A percentile compares a stretch with the other conserved stretches of the same genome.
Conservation (phyloP, 129 eudicot genomes). For the Flaveria sonorensis region DNA sequence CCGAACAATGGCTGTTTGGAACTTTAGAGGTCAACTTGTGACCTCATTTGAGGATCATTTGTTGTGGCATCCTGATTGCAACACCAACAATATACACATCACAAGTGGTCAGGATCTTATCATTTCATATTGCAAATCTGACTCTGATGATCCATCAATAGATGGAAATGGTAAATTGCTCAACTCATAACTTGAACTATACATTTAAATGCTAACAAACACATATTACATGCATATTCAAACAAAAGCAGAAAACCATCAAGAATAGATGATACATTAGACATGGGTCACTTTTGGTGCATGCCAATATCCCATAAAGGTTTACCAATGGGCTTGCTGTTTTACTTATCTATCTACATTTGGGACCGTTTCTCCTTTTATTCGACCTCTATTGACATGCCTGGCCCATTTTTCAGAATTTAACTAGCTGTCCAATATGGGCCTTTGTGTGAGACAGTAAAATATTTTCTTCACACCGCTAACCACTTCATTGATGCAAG, state of each 20-base stretch:
- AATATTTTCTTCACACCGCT: too few species aligned
- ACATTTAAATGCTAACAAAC: conserved; percentile 4
- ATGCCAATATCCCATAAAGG: background rate
- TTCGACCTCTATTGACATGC: too few species aligned
- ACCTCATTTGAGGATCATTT: conserved; percentile 92
- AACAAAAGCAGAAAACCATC: background rate
- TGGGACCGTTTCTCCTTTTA: too few species aligned
- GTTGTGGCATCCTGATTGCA: conserved; percentile 94
- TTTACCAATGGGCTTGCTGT: background rate
- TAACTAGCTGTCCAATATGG: background rate
- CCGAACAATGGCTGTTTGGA: conserved; percentile 87
- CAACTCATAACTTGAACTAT: background rate
- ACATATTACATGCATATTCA: background rate
- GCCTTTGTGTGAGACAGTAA: background rate
- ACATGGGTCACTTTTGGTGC: background rate
- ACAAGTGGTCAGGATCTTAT: conserved; percentile 93
- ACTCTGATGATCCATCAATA: conserved; percentile 55
- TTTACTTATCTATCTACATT: background rate
- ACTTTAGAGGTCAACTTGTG: conserved; percentile 87
- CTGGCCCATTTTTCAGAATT: background rate
- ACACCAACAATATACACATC: conserved; percentile 83
- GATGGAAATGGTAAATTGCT: conserved; percentile 59
- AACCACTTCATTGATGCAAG: too few species aligned
- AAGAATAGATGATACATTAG: background rate
- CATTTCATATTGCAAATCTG: conserved; percentile 88